Percentiles rank a stretch among this genome's conserved stretches.
Conservation (phyloP, 2,329 filamentous ascomycete species). For the Botrytis galanthina region DNA sequence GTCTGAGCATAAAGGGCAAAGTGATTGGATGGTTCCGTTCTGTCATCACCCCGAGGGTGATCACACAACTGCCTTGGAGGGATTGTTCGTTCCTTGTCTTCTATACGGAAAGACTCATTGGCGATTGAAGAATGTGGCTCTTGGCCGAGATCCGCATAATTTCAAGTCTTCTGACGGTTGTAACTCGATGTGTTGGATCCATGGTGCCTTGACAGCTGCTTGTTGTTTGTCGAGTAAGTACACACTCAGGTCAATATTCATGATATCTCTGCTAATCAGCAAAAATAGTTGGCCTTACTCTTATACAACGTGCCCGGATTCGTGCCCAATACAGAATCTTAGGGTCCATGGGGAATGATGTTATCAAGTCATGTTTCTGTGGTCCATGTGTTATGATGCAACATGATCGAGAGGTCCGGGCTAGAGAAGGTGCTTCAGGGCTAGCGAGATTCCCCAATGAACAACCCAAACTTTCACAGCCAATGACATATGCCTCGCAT, state of each 20-base stretch:
- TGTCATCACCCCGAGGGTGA: slow-evolving; percentile 39
- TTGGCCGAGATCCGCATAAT: slow-evolving; percentile 44
- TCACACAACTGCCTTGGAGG: slow-evolving; percentile 36
- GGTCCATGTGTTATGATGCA: slow-evolving; percentile 44
- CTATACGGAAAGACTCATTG: slow-evolving; percentile 46
- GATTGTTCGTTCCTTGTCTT: slow-evolving; percentile 41
- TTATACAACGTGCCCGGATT: slow-evolving; percentile 36
- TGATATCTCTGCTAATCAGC: background rate
- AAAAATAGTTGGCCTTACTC: slow-evolving; percentile 16
- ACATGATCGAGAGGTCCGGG: slow-evolving; percentile 46
- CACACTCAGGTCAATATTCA: no score
- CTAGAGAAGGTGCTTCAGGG: slow-evolving; percentile 41
- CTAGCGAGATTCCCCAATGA: slow-evolving; percentile 14
- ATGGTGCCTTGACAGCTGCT: slow-evolving; percentile 29
- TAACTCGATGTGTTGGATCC: slow-evolving; percentile 42
- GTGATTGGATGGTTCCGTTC: slow-evolving; percentile 41
- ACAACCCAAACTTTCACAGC: slow-evolving; percentile 20
- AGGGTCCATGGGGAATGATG: slow-evolving; percentile 41
- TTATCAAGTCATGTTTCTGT: slow-evolving; percentile 42
- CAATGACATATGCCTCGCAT: slow-evolving; percentile 30
- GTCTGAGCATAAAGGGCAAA: slow-evolving; percentile 14
- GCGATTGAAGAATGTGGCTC: slow-evolving; percentile 41
- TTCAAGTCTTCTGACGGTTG: slow-evolving; percentile 36
- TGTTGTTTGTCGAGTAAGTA: slow-evolving; percentile 10
- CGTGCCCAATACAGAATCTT: slow-evolving; percentile 45